A percentile compares a stretch with the other conserved stretches of the same genome.
Evolutionary conservation across 306 rosid genomes (phyloP).

Genomic region (Casuarina equisetifolia): DNA sequence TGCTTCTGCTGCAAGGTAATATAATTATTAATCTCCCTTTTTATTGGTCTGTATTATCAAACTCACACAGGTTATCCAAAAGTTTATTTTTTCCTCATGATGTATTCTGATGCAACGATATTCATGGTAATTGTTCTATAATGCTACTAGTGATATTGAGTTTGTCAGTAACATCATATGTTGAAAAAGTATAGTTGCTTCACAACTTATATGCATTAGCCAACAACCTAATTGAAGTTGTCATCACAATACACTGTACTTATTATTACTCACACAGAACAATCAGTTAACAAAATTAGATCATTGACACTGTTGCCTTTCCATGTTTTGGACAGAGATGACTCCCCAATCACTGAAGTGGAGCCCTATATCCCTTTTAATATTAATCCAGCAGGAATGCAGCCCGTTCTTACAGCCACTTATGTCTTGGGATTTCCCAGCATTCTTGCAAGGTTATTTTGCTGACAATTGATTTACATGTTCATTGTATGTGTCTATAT

Average conservation of each 20-base stretch:
- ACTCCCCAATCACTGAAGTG: slow-evolving; percentile 92
- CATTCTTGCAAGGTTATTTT: slow-evolving; percentile 73
- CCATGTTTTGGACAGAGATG: slow-evolving; percentile 65
- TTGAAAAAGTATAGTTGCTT: not conserved
- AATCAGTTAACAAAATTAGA: not conserved
- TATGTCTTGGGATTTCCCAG: slow-evolving; percentile 95
- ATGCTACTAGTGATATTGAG: not conserved
- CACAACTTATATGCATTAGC: not conserved
- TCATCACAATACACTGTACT: slow-evolving; percentile 17
- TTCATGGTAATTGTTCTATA: not conserved
- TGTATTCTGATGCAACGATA: not conserved
- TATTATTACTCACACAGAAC: slow-evolving; percentile 24
- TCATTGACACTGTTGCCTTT: slow-evolving; percentile 36
- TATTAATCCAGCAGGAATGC: slow-evolving; percentile 98
- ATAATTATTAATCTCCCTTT: slow-evolving; percentile 14
- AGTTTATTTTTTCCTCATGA: not conserved
- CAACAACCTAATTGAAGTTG: slow-evolving; percentile 12
- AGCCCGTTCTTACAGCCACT: slow-evolving; percentile 91
- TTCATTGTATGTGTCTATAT: not conserved
- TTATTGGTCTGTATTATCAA: slow-evolving; percentile 7
- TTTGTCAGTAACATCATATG: not conserved
- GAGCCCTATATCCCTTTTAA: slow-evolving; percentile 98
- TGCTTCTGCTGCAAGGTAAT: slow-evolving; percentile 96
- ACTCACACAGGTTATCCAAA: not conserved
- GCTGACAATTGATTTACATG: not conserved